Conservation (phyloP, 208 protist species). For the Trypanosoma brucei region DNA sequence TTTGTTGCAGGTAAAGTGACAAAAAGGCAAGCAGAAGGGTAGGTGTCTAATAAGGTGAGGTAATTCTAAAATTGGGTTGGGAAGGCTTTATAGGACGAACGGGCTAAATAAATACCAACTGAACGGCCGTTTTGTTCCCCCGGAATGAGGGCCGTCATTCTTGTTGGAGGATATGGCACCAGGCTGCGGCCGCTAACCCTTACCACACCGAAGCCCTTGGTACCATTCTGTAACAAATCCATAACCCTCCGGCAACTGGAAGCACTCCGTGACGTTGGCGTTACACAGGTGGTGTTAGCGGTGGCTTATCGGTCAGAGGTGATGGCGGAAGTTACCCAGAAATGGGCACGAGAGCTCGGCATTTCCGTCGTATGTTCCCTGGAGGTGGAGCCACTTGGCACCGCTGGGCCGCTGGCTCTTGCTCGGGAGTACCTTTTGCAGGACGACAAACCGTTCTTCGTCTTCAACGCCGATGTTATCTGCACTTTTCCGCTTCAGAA, state of each 20-base stretch:
- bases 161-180: constrained; percentile 94
- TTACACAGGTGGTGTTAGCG: constrained; percentile 95
- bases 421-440: constrained; percentile 85
- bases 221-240: constrained; percentile 97
- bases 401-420: constrained; percentile 95
- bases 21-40: no score
- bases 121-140: neutral
- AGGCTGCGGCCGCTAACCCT: constrained; percentile 96
- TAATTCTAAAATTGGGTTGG: no score
- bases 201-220: constrained; percentile 95
- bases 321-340: constrained; percentile 91
- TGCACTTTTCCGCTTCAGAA: constrained; percentile 94
- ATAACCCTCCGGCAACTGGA: constrained; percentile 98
- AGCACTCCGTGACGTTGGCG: constrained; percentile 89
- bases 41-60: no score
- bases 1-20: no score
- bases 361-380: constrained; percentile 94
- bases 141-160: constrained; percentile 96
- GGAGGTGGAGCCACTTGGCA: constrained; percentile 95
- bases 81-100: no score
- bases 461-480: constrained; percentile 97
- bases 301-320: constrained; percentile 95
- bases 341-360: constrained; percentile 83
- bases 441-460: constrained; percentile 95
- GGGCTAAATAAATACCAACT: no score